These are phyloP conservation scores for Dryas drummondii DNA, from an alignment of 306 rosid genomes.

Conservation along the genomic window DNA sequence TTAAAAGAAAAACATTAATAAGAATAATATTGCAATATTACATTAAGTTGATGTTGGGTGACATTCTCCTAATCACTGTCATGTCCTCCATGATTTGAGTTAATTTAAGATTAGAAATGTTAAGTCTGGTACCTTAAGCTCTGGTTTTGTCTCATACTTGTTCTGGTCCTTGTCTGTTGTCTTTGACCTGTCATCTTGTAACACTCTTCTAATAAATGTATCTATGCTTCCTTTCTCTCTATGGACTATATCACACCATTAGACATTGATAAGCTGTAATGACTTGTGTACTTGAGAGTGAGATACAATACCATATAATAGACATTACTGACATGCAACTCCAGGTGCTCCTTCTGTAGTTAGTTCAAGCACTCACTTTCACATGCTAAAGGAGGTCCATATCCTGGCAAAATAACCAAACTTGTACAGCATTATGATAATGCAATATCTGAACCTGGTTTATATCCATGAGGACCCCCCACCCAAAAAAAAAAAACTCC, in stretches of 20 bases:
- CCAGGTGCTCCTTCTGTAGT: background rate
- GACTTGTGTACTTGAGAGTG: background rate
- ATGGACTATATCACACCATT: background rate
- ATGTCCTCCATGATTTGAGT: background rate
- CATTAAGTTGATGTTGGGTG: background rate
- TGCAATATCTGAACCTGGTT: constrained; percentile 5
- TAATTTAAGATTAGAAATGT: background rate
- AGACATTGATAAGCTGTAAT: background rate
- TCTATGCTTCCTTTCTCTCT: background rate
- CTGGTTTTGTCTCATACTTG: background rate
- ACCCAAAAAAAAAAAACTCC: background rate
- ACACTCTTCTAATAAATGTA: too few relatives aligned
- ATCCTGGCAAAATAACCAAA: constrained; percentile 3
- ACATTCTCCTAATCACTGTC: background rate
- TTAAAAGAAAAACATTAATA: background rate
- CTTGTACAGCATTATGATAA: background rate
- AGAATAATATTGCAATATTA: background rate
- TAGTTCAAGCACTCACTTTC: background rate
- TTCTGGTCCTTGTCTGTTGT: background rate
- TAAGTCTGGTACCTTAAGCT: background rate
- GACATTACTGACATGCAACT: background rate
- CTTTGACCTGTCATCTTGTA: too few relatives aligned
- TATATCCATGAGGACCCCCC: background rate
- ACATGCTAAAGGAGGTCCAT: background rate
- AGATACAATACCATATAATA: background rate